Conservation (phyloP, 495 filamentous ascomycete genomes). For the Aspergillus ostianus region DNA sequence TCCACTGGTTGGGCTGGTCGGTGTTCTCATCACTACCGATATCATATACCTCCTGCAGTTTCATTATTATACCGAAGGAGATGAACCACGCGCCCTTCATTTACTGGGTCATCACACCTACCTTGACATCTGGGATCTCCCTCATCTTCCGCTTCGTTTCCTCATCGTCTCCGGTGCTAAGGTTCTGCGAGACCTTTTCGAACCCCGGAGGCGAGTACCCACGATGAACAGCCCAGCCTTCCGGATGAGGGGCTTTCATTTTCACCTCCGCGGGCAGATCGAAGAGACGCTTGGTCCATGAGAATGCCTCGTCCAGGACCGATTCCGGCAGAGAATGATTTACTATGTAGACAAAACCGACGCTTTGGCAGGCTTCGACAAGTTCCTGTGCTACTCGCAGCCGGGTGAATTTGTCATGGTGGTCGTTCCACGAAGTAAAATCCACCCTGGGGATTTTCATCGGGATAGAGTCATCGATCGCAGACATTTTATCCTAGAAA, state of each 20-base stretch:
- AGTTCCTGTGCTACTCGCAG: conserved; percentile 47
- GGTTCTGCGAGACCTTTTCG: conserved; percentile 63
- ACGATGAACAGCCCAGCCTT: conserved; percentile 54
- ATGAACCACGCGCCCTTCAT: not conserved
- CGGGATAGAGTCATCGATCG: not conserved
- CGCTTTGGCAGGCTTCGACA: conserved; percentile 50
- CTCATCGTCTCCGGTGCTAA: conserved; percentile 45
- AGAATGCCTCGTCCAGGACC: conserved; percentile 52
- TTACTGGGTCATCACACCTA: conserved; percentile 11
- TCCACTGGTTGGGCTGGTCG: conserved; percentile 63
- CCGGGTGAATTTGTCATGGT: conserved; percentile 28
- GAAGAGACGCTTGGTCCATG: conserved; percentile 50
- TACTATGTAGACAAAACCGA: conserved; percentile 60
- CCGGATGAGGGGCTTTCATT: conserved; percentile 60
- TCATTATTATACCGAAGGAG: not conserved
- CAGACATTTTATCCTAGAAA: not conserved
- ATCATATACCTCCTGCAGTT: conserved; percentile 61
- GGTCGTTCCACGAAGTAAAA: conserved; percentile 42
- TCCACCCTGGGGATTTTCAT: conserved; percentile 54
- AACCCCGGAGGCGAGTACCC: conserved; percentile 65
- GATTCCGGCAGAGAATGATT: conserved; percentile 51
- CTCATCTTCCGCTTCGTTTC: conserved; percentile 29
- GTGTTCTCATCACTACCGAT: conserved; percentile 58
- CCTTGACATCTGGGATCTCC: conserved; percentile 39
- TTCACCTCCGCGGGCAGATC: conserved; percentile 45